These are phyloP conservation scores for Starmerella khaoyaiensis DNA, from an alignment of 805 yeast species.

Conservation along the genomic window DNA sequence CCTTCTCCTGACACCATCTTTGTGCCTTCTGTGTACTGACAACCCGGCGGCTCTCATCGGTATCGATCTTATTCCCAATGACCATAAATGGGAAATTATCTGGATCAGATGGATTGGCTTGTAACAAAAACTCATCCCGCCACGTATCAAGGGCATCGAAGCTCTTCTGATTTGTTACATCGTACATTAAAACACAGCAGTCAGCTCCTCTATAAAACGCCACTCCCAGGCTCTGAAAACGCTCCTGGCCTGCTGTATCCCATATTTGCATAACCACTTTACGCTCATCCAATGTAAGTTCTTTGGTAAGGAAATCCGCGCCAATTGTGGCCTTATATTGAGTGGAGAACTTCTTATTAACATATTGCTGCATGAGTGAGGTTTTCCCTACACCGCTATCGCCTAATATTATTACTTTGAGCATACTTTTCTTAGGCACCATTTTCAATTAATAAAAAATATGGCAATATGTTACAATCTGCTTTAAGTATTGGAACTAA, in stretches of 20 bases:
- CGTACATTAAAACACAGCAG: slow-evolving; percentile 91
- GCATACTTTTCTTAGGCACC: slow-evolving; percentile 31
- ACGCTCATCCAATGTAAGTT: slow-evolving; percentile 71
- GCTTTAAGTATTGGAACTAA: no score
- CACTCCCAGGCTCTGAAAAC: slow-evolving; percentile 92
- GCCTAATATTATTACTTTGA: slow-evolving; percentile 79
- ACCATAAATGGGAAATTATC: slow-evolving; percentile 93
- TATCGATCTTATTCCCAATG: slow-evolving; percentile 88
- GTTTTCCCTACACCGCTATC: slow-evolving; percentile 98
- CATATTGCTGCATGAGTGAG: slow-evolving; percentile 92
- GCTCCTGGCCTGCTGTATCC: slow-evolving; percentile 99
- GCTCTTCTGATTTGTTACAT: slow-evolving; percentile 87
- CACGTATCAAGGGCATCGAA: slow-evolving; percentile 79
- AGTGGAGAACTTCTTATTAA: slow-evolving; percentile 83
- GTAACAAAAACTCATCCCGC: slow-evolving; percentile 91
- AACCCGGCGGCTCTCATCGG: slow-evolving; percentile 77
- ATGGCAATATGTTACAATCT: neutral
- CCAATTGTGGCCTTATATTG: slow-evolving; percentile 98
- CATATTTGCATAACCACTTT: slow-evolving; percentile 68
- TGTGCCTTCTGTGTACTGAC: slow-evolving; percentile 50
- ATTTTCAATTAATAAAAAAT: slow-evolving; percentile 8
- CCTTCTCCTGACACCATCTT: slow-evolving; percentile 46
- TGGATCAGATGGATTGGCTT: slow-evolving; percentile 86
- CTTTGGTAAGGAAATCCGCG: slow-evolving; percentile 91
- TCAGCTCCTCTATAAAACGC: slow-evolving; percentile 97